Evolutionary conservation across 108 stramenopile genomes (phyloP).

Genomic region (Fragilaria radians): DNA sequence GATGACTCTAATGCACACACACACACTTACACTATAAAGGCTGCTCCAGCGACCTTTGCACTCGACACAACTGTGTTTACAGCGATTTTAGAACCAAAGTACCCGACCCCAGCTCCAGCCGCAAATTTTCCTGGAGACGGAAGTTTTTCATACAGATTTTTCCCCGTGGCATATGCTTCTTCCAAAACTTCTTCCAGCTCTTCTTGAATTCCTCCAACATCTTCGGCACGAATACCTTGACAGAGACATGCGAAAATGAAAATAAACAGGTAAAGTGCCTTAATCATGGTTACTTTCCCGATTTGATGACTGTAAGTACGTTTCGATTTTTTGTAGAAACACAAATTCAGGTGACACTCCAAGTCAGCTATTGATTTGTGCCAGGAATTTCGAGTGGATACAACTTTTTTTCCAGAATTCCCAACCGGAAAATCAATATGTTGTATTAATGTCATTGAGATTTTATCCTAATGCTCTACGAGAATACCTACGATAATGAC

Average conservation of each 20-base stretch:
- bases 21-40: slow-evolving; percentile 33
- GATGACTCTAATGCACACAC: not conserved
- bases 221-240: not conserved
- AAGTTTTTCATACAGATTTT: slow-evolving; percentile 24
- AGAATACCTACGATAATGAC: too few relatives aligned
- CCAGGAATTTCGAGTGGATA: too few relatives aligned
- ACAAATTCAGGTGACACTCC: too few relatives aligned
- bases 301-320: too few relatives aligned
- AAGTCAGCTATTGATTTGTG: too few relatives aligned
- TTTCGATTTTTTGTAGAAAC: not conserved
- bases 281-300: too few relatives aligned
- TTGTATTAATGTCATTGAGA: too few relatives aligned
- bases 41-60: slow-evolving; percentile 45
- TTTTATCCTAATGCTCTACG: too few relatives aligned
- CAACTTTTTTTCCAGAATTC: too few relatives aligned
- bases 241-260: not conserved
- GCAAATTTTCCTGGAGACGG: slow-evolving; percentile 41
- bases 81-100: slow-evolving; percentile 26
- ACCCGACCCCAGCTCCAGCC: slow-evolving; percentile 38
- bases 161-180: not conserved
- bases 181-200: not conserved
- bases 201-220: not conserved
- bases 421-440: too few relatives aligned
- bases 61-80: slow-evolving; percentile 30
- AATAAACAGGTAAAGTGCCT: too few relatives aligned